Base-by-base conservation (phyloP, 768 basidiomycete genomes). In the Russula sp. region DNA sequence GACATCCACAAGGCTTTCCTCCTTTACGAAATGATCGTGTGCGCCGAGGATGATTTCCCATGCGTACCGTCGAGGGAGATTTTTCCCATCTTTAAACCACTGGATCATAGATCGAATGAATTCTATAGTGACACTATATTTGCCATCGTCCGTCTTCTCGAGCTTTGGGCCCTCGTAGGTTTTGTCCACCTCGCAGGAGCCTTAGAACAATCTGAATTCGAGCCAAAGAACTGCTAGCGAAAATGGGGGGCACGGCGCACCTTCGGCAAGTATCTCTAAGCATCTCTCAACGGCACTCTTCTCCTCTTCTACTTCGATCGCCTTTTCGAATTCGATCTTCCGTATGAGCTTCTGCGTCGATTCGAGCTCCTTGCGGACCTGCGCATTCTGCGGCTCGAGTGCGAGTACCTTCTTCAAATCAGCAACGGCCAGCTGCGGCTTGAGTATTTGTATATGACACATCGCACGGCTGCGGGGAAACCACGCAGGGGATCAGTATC, bases 21-120 rank as follows among this genome's bases (percentile, higher is more conserved):
- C 92, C 69, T 86, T 82, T 18, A 79, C 78, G 70, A 98, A 88
- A 22, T 83, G 79, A 22, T 84, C 81, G 73, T 90, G 83, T 65
- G 92, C 94, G 11, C 91, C 94, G 18, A 99, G 79, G 26, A 94
- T 82, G 69, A 99, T 98, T 77, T 98, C 94, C 95, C 94, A 98
- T 30, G 88, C 94, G 65, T 94, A 89, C 75, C 95, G 82, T 75
- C 87, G 86, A 5, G 93, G 86, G 53, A 98, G 76, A n/a, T 88
- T 81, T 74, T 97, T 97, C n/a, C 94, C 94, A 50, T 86, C 83
- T 78, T 94, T 95, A 78, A 97, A 98, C 86, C 87, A 92, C 67
- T 87, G 79, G 55, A 97, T 86, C 94, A 98, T 94, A 44, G 77
- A 81, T 67, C 82, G 81, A 66, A 99, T 79, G 74, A 98, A 99